phyloP scores from a whole-genome alignment of 495 filamentous ascomycete genomes.

The Xeromyces bisporus region DNA sequence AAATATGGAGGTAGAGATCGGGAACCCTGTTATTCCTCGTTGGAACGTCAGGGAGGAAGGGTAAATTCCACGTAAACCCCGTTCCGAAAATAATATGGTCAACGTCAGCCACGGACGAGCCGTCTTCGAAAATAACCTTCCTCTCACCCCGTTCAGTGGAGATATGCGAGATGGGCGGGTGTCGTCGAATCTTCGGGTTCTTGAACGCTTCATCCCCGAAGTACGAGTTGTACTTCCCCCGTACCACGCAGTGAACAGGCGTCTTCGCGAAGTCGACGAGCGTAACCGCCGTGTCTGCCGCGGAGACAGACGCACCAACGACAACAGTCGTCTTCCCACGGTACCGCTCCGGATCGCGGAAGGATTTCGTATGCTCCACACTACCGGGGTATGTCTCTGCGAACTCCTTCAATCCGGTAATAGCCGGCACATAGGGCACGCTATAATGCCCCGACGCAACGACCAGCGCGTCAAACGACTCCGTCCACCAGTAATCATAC shows the following conservation, averaged over 20 bases:
- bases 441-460: slow-evolving; percentile 70
- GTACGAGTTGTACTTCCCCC: slow-evolving; percentile 30
- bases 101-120: slow-evolving; percentile 26
- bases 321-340: slow-evolving; percentile 23
- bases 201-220: slow-evolving; percentile 35
- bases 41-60: slow-evolving; percentile 32
- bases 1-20: slow-evolving; percentile 38
- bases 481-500: slow-evolving; percentile 28
- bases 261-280: slow-evolving; percentile 15
- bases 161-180: slow-evolving; percentile 30
- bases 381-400: slow-evolving; percentile 15
- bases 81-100: slow-evolving; percentile 43
- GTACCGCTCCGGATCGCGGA: slow-evolving; percentile 21
- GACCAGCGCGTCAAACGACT: slow-evolving; percentile 51
- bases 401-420: slow-evolving; percentile 26
- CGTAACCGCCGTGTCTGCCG: slow-evolving; percentile 23
- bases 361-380: slow-evolving; percentile 26
- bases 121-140: slow-evolving; percentile 32
- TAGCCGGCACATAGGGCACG: slow-evolving; percentile 50
- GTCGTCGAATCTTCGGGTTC: slow-evolving; percentile 28
- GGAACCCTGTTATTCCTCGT: slow-evolving; percentile 37
- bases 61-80: slow-evolving; percentile 38
- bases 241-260: slow-evolving; percentile 23
- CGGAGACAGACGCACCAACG: slow-evolving; percentile 28
- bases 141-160: slow-evolving; percentile 18